Conservation (phyloP, 345 rosid genomes). For the Euphorbia pulcherrima region DNA sequence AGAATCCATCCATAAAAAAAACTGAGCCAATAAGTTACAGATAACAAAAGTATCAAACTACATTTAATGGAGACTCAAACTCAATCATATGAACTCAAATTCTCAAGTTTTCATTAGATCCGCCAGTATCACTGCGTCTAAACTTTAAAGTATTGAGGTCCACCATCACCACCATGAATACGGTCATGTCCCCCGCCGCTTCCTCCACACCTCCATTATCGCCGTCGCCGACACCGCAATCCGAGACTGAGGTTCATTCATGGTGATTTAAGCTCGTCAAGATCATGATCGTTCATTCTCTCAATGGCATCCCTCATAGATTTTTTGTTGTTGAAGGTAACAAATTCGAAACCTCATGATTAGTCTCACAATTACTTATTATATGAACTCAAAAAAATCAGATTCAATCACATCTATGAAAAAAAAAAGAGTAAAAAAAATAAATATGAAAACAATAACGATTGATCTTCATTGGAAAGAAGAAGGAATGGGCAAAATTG, state of each 20-base stretch:
- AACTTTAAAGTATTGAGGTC: constrained; percentile 51
- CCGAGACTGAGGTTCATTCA: constrained; percentile 82
- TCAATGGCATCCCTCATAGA: constrained; percentile 83
- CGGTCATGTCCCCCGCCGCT: constrained; percentile 34
- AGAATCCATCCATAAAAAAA: too few species aligned
- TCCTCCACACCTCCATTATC: constrained; percentile 35
- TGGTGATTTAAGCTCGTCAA: constrained; percentile 80
- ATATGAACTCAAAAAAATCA: constrained; percentile 33
- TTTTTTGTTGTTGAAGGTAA: constrained; percentile 71
- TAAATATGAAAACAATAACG: constrained; percentile 26
- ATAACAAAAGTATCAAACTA: too few species aligned
- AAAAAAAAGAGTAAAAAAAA: not conserved
- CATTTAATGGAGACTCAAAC: too few species aligned
- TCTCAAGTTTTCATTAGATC: constrained; percentile 70
- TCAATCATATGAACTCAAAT: constrained; percentile 18
- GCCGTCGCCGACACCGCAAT: constrained; percentile 30
- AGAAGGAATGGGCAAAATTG: too few species aligned
- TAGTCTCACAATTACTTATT: constrained; percentile 82
- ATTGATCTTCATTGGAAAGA: constrained; percentile 74
- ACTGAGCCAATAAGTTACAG: too few species aligned
- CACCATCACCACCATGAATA: constrained; percentile 43
- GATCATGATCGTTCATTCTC: constrained; percentile 80
- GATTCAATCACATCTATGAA: too few species aligned
- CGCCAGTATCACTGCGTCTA: constrained; percentile 45
- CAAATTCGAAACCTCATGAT: constrained; percentile 80